phyloP scores from a whole-genome alignment of 441 rosid species.

The Croton setiger region DNA sequence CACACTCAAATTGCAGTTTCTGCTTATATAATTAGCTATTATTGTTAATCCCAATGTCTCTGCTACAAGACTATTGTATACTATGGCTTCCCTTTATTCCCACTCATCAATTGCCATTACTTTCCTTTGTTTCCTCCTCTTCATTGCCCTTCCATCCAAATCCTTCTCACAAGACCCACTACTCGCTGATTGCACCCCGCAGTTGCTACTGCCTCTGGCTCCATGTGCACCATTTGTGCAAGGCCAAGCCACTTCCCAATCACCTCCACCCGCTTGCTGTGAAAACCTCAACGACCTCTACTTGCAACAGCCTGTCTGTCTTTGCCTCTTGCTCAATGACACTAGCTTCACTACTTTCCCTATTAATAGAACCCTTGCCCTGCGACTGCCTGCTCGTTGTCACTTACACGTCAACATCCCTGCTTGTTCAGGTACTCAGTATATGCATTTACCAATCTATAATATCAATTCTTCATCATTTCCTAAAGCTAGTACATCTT shows the following conservation, averaged over 20 bases:
- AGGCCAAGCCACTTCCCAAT: conserved; percentile 35
- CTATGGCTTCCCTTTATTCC: conserved; percentile 29
- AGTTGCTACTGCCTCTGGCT: conserved; percentile 50
- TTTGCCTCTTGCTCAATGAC: conserved; percentile 65
- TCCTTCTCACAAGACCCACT: conserved; percentile 42
- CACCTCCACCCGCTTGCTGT: conserved; percentile 62
- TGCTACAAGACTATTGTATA: not conserved
- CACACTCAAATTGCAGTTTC: conserved; percentile 40
- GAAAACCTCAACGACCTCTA: conserved; percentile 58
- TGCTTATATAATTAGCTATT: conserved; percentile 23
- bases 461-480: not conserved
- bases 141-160: conserved; percentile 23
- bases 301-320: conserved; percentile 51
- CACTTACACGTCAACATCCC: conserved; percentile 39
- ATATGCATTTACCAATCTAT: not conserved
- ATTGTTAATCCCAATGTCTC: not conserved
- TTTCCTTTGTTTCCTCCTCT: conserved; percentile 24
- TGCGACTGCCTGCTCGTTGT: conserved; percentile 60
- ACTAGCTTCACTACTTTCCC: conserved; percentile 51
- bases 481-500: not conserved
- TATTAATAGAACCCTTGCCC: conserved; percentile 62
- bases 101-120: conserved; percentile 26
- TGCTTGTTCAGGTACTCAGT: conserved; percentile 47
- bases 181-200: conserved; percentile 44
- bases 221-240: conserved; percentile 83